Evolutionary conservation across 2,329 filamentous ascomycete species (phyloP), one percentile per base, ranked within the genome.

Genomic region (Erysiphe neolycopersici): DNA sequence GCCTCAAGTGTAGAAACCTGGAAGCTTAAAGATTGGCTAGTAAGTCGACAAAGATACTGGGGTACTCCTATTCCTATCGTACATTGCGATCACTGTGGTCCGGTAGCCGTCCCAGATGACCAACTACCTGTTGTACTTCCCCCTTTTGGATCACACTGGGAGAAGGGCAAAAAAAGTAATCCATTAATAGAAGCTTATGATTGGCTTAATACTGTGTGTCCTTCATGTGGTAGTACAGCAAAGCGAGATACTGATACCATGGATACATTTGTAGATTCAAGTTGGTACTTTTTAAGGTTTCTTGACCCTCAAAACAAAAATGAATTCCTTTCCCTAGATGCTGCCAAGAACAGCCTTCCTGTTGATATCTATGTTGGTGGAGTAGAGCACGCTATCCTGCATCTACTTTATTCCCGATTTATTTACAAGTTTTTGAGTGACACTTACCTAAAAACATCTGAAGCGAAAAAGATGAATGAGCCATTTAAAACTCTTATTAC

Each of bases 201-300:
- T 8, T 93, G 82, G 74, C 65, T 82, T 39, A 72, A 84, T 51
- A 79, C 75, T 0, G 58, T 65, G 2, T 93, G 84, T 54, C 84
- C 84, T 5, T 70, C 70, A 51, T 93, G 84, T 53, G 62, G 68
- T 14, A 66, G 69, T 1, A 61, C 71, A 19, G 84, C 81, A 6
- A 78, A 73, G 56, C 70, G 84, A 49, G 84, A 93, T 50, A 92
- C 84, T 0, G 84, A 93, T 57, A 93, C 84, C 2, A 92, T 93
- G 84, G 84, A 93, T 58, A 93, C 84, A 0, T 93, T 93, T 60
- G 84, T 93, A 47, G 84, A 92, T 60, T 92, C 83, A 1, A 91
- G 83, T 44, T 93, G 84, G 84, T 93, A 93, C 59, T 92, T 76
- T 54, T 73, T 85, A 61, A 71, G 82, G 12, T 92, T 83, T 52